Evolutionary conservation across 139 green algal species (phyloP).

Genomic region (Chlorella sp.): DNA sequence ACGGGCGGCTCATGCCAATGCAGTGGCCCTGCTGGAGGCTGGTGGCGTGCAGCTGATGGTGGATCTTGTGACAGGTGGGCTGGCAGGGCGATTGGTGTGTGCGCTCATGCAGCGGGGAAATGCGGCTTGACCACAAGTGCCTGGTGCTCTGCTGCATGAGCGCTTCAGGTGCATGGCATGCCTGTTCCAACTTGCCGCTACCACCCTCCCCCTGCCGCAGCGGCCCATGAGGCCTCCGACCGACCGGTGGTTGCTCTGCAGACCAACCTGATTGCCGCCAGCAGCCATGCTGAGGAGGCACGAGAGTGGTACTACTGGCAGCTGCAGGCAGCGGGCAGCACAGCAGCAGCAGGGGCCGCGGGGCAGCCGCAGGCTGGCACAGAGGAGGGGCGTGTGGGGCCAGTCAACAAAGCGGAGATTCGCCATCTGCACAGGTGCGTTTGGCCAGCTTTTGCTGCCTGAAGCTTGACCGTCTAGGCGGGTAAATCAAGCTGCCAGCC

Average conservation of each 20-base stretch:
- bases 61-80: conserved; percentile 76
- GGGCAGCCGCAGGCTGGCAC: too few relatives aligned
- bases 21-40: conserved; percentile 67
- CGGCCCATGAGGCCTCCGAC: conserved; percentile 78
- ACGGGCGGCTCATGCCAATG: conserved; percentile 66
- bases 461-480: too few relatives aligned
- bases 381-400: conserved; percentile 57
- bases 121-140: too few relatives aligned
- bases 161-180: too few relatives aligned
- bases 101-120: too few relatives aligned
- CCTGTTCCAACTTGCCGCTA: not conserved
- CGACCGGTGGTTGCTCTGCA: conserved; percentile 55
- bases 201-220: conserved; percentile 11
- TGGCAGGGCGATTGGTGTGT: too few relatives aligned
- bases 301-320: conserved; percentile 78
- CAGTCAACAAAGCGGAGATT: conserved; percentile 80
- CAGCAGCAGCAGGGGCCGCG: not conserved
- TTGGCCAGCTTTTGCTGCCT: not conserved
- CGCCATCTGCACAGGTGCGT: conserved; percentile 49
- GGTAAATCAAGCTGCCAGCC: too few relatives aligned
- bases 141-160: too few relatives aligned
- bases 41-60: conserved; percentile 83
- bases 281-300: conserved; percentile 58
- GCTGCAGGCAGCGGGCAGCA: not conserved
- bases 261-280: conserved; percentile 67